phyloP scores from a whole-genome alignment of 2,329 filamentous ascomycete species.

The Delphinella strobiligena region DNA sequence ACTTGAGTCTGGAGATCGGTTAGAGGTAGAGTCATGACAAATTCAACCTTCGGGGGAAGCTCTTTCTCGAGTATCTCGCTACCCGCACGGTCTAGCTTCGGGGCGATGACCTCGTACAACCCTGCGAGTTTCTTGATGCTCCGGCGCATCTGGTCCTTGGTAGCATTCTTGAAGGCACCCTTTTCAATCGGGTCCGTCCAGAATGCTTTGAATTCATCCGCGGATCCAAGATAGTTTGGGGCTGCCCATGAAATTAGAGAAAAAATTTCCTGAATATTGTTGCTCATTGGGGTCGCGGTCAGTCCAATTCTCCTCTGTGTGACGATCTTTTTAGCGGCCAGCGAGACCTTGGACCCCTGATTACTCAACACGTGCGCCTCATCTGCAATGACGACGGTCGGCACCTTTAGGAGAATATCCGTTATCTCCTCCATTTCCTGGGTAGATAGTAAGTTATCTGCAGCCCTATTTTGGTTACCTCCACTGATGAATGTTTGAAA shows the following conservation, averaged over 20 bases:
- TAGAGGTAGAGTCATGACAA: slow-evolving; percentile 62
- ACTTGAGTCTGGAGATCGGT: slow-evolving; percentile 51
- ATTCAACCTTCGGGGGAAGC: slow-evolving; percentile 72
- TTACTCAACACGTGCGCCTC: slow-evolving; percentile 79
- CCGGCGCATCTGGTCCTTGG: slow-evolving; percentile 38
- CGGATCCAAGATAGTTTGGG: slow-evolving; percentile 60
- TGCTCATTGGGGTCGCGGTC: slow-evolving; percentile 76
- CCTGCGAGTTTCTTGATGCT: slow-evolving; percentile 57
- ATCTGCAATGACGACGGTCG: slow-evolving; percentile 69
- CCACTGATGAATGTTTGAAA: slow-evolving; percentile 38
- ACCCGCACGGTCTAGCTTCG: slow-evolving; percentile 68
- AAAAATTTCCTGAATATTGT: slow-evolving; percentile 74
- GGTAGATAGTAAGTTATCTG: neutral
- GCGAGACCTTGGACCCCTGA: slow-evolving; percentile 37
- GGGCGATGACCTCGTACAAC: slow-evolving; percentile 58
- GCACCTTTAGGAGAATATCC: slow-evolving; percentile 43
- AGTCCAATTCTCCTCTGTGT: slow-evolving; percentile 67
- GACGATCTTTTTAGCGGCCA: slow-evolving; percentile 45
- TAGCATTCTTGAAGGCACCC: slow-evolving; percentile 59
- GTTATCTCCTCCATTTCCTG: slow-evolving; percentile 19
- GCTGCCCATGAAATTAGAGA: slow-evolving; percentile 83
- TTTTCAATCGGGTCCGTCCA: slow-evolving; percentile 62
- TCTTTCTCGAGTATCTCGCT: slow-evolving; percentile 55
- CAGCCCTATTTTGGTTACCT: slow-evolving; percentile 17
- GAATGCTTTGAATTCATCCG: slow-evolving; percentile 54